Evolutionary conservation across 2,329 filamentous ascomycete genomes (phyloP).

Genomic region (Aspergillus sp.): DNA sequence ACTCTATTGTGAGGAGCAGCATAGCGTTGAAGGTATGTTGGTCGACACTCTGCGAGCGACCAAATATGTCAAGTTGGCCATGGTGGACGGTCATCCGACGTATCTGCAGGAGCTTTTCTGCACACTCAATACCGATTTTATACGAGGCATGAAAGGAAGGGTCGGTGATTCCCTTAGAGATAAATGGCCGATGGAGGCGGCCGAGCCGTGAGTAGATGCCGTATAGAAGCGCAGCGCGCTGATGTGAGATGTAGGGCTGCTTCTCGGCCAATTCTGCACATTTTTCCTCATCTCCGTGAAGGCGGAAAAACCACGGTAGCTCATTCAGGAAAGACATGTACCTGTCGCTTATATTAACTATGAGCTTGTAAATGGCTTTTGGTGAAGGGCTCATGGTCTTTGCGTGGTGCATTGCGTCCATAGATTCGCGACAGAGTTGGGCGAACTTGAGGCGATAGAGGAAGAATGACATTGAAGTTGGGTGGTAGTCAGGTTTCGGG

Average conservation of each 20-base stretch:
- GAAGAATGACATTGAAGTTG: slow-evolving; percentile 5
- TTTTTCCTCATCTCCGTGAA: neutral
- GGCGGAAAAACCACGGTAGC: neutral
- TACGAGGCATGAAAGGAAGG: neutral
- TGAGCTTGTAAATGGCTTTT: neutral
- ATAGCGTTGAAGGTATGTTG: neutral
- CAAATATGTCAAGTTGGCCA: neutral
- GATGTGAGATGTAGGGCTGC: neutral
- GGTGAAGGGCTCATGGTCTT: neutral
- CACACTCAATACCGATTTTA: neutral
- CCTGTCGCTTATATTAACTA: neutral
- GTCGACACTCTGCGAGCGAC: neutral
- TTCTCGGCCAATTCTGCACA: neutral
- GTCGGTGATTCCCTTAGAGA: neutral
- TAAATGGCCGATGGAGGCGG: neutral
- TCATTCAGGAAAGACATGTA: neutral
- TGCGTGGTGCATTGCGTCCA: neutral
- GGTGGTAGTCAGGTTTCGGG: neutral
- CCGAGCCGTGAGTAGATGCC: neutral
- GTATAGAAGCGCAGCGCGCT: neutral
- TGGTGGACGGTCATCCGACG: neutral
- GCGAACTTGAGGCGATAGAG: neutral
- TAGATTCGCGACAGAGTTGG: neutral
- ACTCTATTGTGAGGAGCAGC: neutral
- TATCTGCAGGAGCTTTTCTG: neutral